Conservation (phyloP, 352 stramenopile genomes). For the Phytopythium oedochilum region DNA sequence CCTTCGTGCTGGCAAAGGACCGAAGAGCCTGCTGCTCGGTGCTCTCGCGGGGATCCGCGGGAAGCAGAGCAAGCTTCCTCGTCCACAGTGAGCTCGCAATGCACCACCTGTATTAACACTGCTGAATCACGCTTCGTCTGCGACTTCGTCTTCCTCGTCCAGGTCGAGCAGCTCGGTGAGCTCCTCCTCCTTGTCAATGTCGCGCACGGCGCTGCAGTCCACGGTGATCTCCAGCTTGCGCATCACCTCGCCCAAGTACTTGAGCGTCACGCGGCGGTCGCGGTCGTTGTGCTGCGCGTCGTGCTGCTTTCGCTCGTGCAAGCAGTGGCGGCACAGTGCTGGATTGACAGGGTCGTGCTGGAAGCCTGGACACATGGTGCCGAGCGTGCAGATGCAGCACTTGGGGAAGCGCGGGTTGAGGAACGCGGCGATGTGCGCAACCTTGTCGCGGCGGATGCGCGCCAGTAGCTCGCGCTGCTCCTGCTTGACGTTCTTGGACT, state of each 20-base stretch:
- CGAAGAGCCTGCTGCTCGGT: neutral
- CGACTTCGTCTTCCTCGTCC: conserved; percentile 14
- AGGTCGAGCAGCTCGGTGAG: conserved; percentile 30
- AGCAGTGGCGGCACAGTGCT: conserved; percentile 66
- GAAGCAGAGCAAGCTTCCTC: neutral
- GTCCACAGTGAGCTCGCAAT: no score
- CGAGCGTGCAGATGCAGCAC: conserved; percentile 60
- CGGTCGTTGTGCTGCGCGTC: conserved; percentile 33
- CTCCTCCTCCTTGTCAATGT: conserved; percentile 57
- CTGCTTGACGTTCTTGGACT: conserved; percentile 39
- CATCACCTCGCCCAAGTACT: conserved; percentile 42
- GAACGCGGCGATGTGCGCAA: conserved; percentile 29
- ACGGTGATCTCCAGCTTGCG: conserved; percentile 49
- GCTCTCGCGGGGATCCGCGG: neutral
- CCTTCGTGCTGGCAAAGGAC: neutral
- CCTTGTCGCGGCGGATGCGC: conserved; percentile 41
- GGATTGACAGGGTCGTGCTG: conserved; percentile 66
- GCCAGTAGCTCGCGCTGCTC: conserved; percentile 34
- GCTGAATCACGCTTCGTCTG: conserved; percentile 8
- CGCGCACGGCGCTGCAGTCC: conserved; percentile 42
- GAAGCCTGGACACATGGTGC: conserved; percentile 67
- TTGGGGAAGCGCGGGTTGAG: conserved; percentile 60
- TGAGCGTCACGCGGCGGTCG: conserved; percentile 31
- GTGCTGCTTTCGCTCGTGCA: conserved; percentile 70
- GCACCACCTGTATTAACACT: no score